Conservation (phyloP, 352 stramenopile genomes). For the Pythium aquatile region DNA sequence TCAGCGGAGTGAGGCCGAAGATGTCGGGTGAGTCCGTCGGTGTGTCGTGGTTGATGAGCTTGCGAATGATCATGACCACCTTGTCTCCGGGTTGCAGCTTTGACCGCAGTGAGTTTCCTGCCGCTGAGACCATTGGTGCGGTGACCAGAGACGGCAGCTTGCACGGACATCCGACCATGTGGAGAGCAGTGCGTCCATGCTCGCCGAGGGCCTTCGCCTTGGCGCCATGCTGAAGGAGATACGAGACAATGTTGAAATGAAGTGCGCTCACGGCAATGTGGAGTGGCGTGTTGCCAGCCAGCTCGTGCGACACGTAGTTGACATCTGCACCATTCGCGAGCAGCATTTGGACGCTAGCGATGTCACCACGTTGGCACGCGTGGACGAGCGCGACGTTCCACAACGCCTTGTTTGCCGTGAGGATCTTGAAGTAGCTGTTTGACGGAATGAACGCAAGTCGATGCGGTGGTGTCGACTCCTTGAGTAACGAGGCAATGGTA, state of each 20-base stretch:
- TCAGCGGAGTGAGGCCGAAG: constrained; percentile 80
- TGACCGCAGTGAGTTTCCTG: constrained; percentile 24
- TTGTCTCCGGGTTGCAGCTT: constrained; percentile 51
- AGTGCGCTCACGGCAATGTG: constrained; percentile 77
- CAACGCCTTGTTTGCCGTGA: constrained; percentile 83
- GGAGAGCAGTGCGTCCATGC: constrained; percentile 63
- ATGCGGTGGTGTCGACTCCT: constrained; percentile 67
- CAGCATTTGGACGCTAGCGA: constrained; percentile 87
- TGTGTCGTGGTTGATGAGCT: constrained; percentile 72
- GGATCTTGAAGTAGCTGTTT: constrained; percentile 85
- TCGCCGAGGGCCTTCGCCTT: constrained; percentile 77
- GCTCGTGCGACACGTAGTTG: constrained; percentile 85
- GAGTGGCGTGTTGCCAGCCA: constrained; percentile 72
- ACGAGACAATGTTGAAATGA: constrained; percentile 87
- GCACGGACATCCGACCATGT: constrained; percentile 77
- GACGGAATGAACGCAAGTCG: constrained; percentile 83
- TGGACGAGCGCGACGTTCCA: constrained; percentile 90
- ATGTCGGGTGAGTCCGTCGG: constrained; percentile 68
- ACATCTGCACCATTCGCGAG: constrained; percentile 84
- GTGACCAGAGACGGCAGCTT: constrained; percentile 42
- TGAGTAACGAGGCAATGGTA: constrained; percentile 63
- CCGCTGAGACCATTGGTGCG: constrained; percentile 28
- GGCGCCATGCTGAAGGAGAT: constrained; percentile 81
- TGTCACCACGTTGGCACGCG: constrained; percentile 79
- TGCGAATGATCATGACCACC: constrained; percentile 79